Conservation (phyloP, 148 eudicot genomes). For the Pharnaceum exiguum region DNA sequence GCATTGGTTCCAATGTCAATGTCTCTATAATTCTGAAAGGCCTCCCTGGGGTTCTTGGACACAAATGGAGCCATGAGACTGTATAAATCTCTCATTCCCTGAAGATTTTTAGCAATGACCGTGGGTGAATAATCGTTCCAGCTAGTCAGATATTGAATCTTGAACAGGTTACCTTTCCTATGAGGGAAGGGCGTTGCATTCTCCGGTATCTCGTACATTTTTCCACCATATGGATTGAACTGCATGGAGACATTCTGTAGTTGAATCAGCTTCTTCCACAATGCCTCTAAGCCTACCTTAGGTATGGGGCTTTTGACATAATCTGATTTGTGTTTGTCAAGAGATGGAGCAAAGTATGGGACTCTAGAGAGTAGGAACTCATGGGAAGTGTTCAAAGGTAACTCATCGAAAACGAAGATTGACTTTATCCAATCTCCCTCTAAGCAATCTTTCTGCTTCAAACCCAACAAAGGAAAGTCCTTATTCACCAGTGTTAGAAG, state of each 20-base stretch:
- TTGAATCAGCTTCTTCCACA: slow-evolving; percentile 35
- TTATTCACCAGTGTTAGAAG: slow-evolving; percentile 17
- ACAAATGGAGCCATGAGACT: slow-evolving; percentile 29
- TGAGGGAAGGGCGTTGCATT: slow-evolving; percentile 43
- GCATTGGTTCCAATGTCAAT: slow-evolving; percentile 38
- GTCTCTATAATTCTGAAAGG: slow-evolving; percentile 41
- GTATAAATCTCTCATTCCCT: slow-evolving; percentile 11
- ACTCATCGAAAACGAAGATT: slow-evolving; percentile 12
- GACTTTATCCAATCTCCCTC: slow-evolving; percentile 36
- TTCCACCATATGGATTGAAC: slow-evolving; percentile 45
- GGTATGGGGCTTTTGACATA: slow-evolving; percentile 34
- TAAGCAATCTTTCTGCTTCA: slow-evolving; percentile 14
- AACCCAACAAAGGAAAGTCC: slow-evolving; percentile 26
- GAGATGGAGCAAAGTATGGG: not conserved
- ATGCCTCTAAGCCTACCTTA: slow-evolving; percentile 20
- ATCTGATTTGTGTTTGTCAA: slow-evolving; percentile 36
- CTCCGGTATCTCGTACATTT: slow-evolving; percentile 31
- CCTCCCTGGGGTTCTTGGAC: slow-evolving; percentile 37
- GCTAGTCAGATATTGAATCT: slow-evolving; percentile 22
- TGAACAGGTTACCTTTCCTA: slow-evolving; percentile 33
- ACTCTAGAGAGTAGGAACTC: slow-evolving; percentile 19
- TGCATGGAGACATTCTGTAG: slow-evolving; percentile 20
- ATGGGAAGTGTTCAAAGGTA: slow-evolving; percentile 17
- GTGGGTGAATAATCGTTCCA: slow-evolving; percentile 26
- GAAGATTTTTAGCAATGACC: slow-evolving; percentile 3